Base-by-base conservation (phyloP, 768 basidiomycete species). In the Infundibulicybe gibba region DNA sequence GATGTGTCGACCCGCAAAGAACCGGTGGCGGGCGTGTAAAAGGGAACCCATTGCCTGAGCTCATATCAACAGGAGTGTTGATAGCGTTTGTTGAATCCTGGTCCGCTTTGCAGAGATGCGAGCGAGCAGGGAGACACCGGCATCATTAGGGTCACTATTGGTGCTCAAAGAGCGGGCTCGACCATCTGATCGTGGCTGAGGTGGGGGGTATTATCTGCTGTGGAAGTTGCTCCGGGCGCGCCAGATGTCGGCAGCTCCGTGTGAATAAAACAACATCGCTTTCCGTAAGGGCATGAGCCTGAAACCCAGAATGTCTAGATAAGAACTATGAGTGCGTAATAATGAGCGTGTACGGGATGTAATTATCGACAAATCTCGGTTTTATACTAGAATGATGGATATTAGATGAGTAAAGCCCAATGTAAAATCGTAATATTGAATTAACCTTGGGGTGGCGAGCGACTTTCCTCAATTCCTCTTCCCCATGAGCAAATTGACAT, bases 401-500 rank as follows among this genome's bases (percentile, higher is more conserved):
- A 52, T 31, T 40, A 52, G 43, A 38, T 64, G 32, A 62, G 52
- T 32, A 41, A 49, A 45, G 54, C 33, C 41, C 35, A 46, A 40
- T 32, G 41, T 16, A 30, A 41, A 53, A 44, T 15, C 38, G 44
- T 21, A 5, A 32, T 30, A 35, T 35, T 34, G 49, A 19, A 55
- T 74, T 52, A 58, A 90, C 90, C 80, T 94, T 94, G 39, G 92
- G 92, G 63, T 94, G 91, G 53, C 91, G 78, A 53, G 84, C 64
- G n/a, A 93, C 89, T 47, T 77, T 81, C 34, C 90, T 81, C 30
- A 94, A 73, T 64, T 94, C 92, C 0, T 91, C 88, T 60, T 91
- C 87, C 42, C 92, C 93, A 60, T 94, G 92, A 19, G 92, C 92
- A 61, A 94, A 94, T 63, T 94, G 92, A 60, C 92, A 94, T 66